Base-by-base conservation (phyloP, 1,139 yeast species). In the Geotrichum citri-aurantii region DNA sequence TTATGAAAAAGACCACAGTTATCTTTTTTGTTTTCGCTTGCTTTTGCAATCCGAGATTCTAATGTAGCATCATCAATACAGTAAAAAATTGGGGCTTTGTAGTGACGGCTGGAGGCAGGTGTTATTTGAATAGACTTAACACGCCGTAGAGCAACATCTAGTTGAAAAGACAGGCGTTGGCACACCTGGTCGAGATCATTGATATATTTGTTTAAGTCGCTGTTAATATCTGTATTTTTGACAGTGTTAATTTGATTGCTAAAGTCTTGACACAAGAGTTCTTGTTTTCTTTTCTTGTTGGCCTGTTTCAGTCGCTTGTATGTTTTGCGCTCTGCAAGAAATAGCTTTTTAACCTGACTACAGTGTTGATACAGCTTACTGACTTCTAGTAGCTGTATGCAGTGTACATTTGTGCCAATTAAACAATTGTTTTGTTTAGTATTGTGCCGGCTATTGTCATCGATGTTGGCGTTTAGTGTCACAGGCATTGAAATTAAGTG, bases 1-100 rank as follows among this genome's bases (percentile, higher is more conserved):
- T 56, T 56, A 23, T 56, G 59, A 21, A 47, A 56, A 26, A 51
- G 52, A 12, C 59, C 59, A 26, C 50, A 46, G 21, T 56, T 56
- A 37, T 24, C 48, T 10, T 26, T 19, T 17, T 48, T 51, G 31
- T 56, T 56, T 19, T 33, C 21, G 14, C 7, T 19, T 1, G 59
- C 59, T 12, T 17, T 19, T 23, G 37, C 31, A 23, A 50, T n/a
- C 37, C 48, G 8, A 7, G 23, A 5, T 24, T 37, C 54, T 8
- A 50, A 33, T 12, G 14, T 17, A 14, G 8, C 12, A 11, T 27
- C 44, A 6, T 24, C 40, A 17, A 26, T 14, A 12, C 4, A n/a
- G 14, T n/a, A n/a, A 37, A 3, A n/a, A 6, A 19, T 26, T 7
- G 4, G 7, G 7, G 7, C 29, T 4, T 26, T 26, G 26, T 21